Evolutionary conservation across 2,329 filamentous ascomycete genomes (phyloP).

Genomic region (Cytospora schulzeri): DNA sequence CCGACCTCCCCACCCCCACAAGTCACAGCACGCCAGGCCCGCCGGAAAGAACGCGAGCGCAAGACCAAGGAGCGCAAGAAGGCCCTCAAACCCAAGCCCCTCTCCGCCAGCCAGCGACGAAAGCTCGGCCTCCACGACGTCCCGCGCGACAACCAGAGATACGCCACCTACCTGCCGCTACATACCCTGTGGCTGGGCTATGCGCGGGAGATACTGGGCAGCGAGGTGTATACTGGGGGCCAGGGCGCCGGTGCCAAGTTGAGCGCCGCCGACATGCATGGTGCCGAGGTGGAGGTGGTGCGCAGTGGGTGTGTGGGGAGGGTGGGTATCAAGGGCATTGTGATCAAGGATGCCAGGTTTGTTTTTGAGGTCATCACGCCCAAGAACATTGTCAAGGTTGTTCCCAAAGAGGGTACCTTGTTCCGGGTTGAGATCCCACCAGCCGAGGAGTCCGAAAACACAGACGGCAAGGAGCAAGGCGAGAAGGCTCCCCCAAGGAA

Average conservation of each 20-base stretch:
- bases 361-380: constrained; percentile 82
- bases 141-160: constrained; percentile 67
- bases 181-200: constrained; percentile 83
- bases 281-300: constrained; percentile 80
- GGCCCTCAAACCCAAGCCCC: constrained; percentile 60
- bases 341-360: constrained; percentile 85
- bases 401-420: constrained; percentile 89
- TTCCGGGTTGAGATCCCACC: constrained; percentile 75
- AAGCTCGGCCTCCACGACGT: constrained; percentile 73
- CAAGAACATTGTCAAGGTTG: constrained; percentile 69
- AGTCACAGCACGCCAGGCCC: constrained; percentile 59
- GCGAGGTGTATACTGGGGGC: constrained; percentile 58
- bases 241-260: constrained; percentile 71
- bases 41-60: constrained; percentile 51
- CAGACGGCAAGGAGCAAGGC: constrained; percentile 30
- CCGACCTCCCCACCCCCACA: constrained; percentile 69
- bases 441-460: constrained; percentile 31
- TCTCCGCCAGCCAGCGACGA: constrained; percentile 80
- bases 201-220: constrained; percentile 76
- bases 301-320: constrained; percentile 77
- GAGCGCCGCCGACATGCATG: constrained; percentile 86
- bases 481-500: constrained; percentile 22
- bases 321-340: constrained; percentile 83
- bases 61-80: constrained; percentile 50
- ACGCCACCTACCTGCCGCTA: constrained; percentile 75